phyloP scores from a whole-genome alignment of 2,329 filamentous ascomycete genomes.

The Phyllachora maydis region DNA sequence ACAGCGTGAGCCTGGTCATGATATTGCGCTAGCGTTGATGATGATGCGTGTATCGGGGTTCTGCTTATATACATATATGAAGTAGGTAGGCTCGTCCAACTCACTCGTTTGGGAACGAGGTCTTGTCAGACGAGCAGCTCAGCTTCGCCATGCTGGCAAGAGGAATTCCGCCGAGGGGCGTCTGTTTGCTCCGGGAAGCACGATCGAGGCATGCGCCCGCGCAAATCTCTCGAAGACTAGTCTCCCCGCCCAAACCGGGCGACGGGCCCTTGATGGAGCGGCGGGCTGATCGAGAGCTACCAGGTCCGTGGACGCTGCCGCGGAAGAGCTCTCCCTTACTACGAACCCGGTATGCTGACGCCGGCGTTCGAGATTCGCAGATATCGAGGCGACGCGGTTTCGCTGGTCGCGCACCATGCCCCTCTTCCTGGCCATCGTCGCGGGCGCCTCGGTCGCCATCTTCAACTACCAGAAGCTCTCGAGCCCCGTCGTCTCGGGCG shows the following conservation, averaged over 20 bases:
- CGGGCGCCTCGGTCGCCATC: constrained; percentile 57
- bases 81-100: too few relatives aligned
- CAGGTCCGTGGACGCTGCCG: constrained; percentile 21
- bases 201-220: too few relatives aligned
- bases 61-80: too few relatives aligned
- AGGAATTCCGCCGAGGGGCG: too few relatives aligned
- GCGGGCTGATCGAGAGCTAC: constrained; percentile 43
- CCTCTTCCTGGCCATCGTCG: constrained; percentile 56
- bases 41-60: too few relatives aligned
- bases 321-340: neutral
- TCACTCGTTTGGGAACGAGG: too few relatives aligned
- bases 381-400: constrained; percentile 22
- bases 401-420: constrained; percentile 58
- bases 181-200: too few relatives aligned
- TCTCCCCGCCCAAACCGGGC: constrained; percentile 34
- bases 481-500: constrained; percentile 69
- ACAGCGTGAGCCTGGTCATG: too few relatives aligned
- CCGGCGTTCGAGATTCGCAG: constrained; percentile 7
- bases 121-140: too few relatives aligned
- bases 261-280: constrained; percentile 45
- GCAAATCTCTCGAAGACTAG: constrained; percentile 27
- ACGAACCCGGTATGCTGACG: constrained; percentile 1
- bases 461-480: constrained; percentile 99
- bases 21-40: too few relatives aligned
- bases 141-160: too few relatives aligned